phyloP scores from a whole-genome alignment of 257 asterid genomes.

The Solanum ossicruentum region DNA sequence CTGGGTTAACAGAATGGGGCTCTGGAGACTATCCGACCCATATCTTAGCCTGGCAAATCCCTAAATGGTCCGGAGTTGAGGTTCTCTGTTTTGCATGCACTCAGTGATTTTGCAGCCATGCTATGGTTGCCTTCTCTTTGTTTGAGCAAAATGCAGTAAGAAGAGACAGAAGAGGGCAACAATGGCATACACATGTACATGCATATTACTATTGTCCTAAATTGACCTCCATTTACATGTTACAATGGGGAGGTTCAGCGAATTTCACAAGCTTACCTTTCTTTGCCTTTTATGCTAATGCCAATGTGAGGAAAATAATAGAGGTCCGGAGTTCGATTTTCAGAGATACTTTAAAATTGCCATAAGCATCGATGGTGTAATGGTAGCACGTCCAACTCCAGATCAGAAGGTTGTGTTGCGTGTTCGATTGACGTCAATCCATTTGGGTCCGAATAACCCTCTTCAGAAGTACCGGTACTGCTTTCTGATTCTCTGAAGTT shows the following conservation, averaged over 20 bases:
- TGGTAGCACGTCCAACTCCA: slow-evolving; percentile 86
- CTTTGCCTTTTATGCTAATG: not conserved
- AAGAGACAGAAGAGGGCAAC: not conserved
- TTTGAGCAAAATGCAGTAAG: not conserved
- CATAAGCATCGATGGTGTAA: not conserved
- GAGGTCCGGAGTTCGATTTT: too few relatives aligned
- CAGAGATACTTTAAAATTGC: not conserved
- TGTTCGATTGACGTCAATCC: not conserved
- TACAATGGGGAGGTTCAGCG: not conserved
- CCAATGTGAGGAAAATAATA: not conserved
- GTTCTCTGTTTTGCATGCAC: not conserved
- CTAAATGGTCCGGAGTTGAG: not conserved
- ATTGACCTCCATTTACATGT: not conserved
- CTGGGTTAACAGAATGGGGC: not conserved
- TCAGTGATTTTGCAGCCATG: slow-evolving; percentile 7
- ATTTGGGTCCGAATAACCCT: too few relatives aligned
- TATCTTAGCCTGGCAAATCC: not conserved
- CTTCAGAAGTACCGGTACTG: too few relatives aligned
- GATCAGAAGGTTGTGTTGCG: slow-evolving; percentile 66
- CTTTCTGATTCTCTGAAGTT: too few relatives aligned
- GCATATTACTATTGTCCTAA: not conserved
- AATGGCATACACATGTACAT: not conserved
- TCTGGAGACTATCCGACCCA: not conserved
- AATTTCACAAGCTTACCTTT: not conserved
- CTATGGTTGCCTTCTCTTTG: not conserved